A percentile compares a stretch with the other conserved stretches of the same genome.
These are phyloP conservation scores for Aspergillus glaucus DNA, from an alignment of 2,329 filamentous ascomycete species.

Conservation along the genomic window DNA sequence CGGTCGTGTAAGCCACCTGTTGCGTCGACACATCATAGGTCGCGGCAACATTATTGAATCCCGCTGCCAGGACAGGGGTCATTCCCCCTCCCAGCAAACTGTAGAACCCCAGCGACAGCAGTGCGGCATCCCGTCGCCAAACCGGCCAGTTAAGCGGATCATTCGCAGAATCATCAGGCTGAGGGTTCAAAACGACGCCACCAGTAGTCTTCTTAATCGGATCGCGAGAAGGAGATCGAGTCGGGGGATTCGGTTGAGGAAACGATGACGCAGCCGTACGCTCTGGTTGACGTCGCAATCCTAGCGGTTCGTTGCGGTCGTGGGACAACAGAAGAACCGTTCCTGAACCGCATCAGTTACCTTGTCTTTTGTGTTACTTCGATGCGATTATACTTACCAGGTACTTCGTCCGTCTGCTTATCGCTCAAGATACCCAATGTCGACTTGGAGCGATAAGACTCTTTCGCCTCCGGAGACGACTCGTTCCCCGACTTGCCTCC, in stretches of 20 bases:
- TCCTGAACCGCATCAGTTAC: constrained; percentile 33
- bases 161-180: constrained; percentile 83
- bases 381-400: constrained; percentile 50
- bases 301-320: constrained; percentile 57
- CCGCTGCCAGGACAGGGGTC: constrained; percentile 82
- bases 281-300: constrained; percentile 57
- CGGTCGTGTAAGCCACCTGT: constrained; percentile 77
- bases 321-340: constrained; percentile 57
- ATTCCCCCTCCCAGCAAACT: constrained; percentile 91
- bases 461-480: background rate
- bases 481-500: background rate
- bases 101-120: constrained; percentile 81
- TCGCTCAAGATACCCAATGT: constrained; percentile 79
- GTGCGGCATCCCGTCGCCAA: constrained; percentile 71
- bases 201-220: constrained; percentile 70
- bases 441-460: constrained; percentile 40
- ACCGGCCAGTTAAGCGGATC: constrained; percentile 89
- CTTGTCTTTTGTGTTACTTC: constrained; percentile 1
- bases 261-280: constrained; percentile 52
- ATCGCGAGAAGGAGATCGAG: constrained; percentile 33
- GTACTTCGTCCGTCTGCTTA: constrained; percentile 74
- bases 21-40: constrained; percentile 62
- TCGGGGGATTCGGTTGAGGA: constrained; percentile 38
- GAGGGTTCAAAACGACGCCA: constrained; percentile 83
- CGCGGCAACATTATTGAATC: constrained; percentile 72